Base-by-base conservation (phyloP, 805 yeast genomes). In the Nakazawaea holstii region DNA sequence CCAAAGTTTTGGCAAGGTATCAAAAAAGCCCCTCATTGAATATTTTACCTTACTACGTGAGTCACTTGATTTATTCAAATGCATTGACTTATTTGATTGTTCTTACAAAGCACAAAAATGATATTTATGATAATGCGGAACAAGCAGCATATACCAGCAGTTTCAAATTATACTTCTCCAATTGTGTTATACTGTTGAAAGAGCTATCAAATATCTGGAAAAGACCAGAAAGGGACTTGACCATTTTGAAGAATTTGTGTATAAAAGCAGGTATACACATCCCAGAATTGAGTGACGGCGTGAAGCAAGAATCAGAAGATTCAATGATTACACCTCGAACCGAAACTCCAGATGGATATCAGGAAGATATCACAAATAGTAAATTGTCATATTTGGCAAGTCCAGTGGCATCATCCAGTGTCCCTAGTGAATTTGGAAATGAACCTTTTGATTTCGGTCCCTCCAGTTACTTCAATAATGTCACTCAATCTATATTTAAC, bases 181-280 rank as follows among this genome's bases (percentile, higher is more conserved):
- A 28, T 5, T 42, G 47, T 20, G 8, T 48, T 2, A 15, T 14
- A 3, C 46, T 43, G 43, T 39, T 48, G 41, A 27, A 28, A n/a
- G 40, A 32, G 8, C 27, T 43, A 28, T 27, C 41, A 7, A 27
- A 33, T 14, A 14, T 43, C 17, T 48, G 50, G 50, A 48, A 48
- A 39, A 33, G 50, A 11, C 39, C 43, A 7, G 33, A 28, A 30
- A 43, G 26, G 29, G 44, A 42, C 13, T 24, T 48, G 20, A 28
- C 27, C 4, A 35, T 48, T 9, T 39, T 48, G 44, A 17, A 14
- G 20, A 17, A 26, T 2, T 15, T 48, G 27, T 15, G 40, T 27
- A n/a, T 20, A 4, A 36, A 48, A 24, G 8, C 28, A 15, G 44
- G 44, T 11, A 8, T 47, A 15, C 41, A 39, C 15, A 32, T 44